Evolutionary conservation across 805 yeast species (phyloP).

Genomic region (Zygoascus flipseniorum): DNA sequence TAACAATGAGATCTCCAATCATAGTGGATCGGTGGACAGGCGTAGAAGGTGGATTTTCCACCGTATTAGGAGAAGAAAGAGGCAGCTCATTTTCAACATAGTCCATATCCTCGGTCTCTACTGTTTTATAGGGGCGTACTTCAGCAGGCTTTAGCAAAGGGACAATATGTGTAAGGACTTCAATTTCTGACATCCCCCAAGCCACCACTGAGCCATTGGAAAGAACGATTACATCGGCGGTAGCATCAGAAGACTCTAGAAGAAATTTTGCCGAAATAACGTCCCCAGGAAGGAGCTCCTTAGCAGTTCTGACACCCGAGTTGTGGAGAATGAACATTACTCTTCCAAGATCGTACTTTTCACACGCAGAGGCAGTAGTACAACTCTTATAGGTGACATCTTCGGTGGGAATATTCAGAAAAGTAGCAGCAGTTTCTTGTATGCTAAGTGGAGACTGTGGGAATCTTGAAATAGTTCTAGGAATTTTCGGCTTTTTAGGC

Average conservation of each 20-base stretch:
- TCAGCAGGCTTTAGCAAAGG: constrained; percentile 47
- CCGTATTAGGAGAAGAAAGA: constrained; percentile 19
- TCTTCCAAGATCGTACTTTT: constrained; percentile 50
- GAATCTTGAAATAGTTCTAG: background rate
- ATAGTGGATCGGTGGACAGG: constrained; percentile 28
- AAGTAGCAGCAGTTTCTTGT: background rate
- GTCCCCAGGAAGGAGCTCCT: constrained; percentile 53
- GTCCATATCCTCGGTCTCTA: constrained; percentile 85
- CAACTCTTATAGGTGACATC: constrained; percentile 31
- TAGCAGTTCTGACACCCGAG: constrained; percentile 30
- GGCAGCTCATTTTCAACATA: constrained; percentile 39
- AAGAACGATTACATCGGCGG: constrained; percentile 55
- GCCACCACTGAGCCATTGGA: constrained; percentile 75
- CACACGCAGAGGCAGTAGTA: constrained; percentile 66
- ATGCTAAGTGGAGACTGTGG: background rate
- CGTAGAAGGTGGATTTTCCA: background rate
- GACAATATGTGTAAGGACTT: constrained; percentile 27
- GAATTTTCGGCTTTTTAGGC: background rate
- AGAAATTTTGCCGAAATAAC: constrained; percentile 47
- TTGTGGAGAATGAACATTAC: constrained; percentile 34
- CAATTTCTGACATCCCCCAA: constrained; percentile 67
- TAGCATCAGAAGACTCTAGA: constrained; percentile 24
- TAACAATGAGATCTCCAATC: constrained; percentile 62
- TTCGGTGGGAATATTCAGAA: background rate
- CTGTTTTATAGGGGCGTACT: constrained; percentile 36